phyloP scores from a whole-genome alignment of 441 rosid species.

The Manihot esculenta region DNA sequence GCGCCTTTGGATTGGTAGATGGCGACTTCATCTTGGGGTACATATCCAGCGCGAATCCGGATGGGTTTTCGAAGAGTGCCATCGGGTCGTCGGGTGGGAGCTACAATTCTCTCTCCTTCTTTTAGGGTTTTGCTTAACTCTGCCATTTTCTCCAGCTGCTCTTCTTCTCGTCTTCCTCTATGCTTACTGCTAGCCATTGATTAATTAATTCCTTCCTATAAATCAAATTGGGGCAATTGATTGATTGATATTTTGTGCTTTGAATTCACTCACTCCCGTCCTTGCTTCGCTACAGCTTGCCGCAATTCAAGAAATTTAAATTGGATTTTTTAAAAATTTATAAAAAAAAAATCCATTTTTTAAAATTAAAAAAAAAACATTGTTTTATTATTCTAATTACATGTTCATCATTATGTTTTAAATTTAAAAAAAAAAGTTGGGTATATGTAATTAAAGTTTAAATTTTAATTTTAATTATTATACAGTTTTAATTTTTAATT shows the following conservation, averaged over 20 bases:
- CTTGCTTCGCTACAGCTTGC: background rate
- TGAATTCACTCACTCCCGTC: background rate
- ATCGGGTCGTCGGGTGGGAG: conserved; percentile 87
- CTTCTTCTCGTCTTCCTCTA: conserved; percentile 31
- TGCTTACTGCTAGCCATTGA: conserved; percentile 49
- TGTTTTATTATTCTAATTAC: no score
- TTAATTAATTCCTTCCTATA: no score
- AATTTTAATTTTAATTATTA: no score
- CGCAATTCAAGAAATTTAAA: conserved; percentile 10
- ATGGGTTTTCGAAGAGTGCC: conserved; percentile 85
- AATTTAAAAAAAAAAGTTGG: no score
- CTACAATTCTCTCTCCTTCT: conserved; percentile 88
- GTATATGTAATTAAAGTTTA: no score
- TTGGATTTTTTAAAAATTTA: background rate
- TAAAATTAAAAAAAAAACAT: no score
- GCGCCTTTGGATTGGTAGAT: conserved; percentile 84
- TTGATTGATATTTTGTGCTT: background rate
- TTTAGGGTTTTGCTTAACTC: conserved; percentile 88
- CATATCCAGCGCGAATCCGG: conserved; percentile 79
- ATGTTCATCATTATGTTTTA: no score
- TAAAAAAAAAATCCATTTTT: no score
- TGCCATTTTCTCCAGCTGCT: conserved; percentile 51
- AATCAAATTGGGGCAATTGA: background rate
- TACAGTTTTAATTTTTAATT: no score
- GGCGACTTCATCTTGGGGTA: conserved; percentile 91